A percentile compares a stretch with the other conserved stretches of the same genome.
Conservation (phyloP, 1,139 yeast genomes). For the Debaryomyces nepalensis region DNA sequence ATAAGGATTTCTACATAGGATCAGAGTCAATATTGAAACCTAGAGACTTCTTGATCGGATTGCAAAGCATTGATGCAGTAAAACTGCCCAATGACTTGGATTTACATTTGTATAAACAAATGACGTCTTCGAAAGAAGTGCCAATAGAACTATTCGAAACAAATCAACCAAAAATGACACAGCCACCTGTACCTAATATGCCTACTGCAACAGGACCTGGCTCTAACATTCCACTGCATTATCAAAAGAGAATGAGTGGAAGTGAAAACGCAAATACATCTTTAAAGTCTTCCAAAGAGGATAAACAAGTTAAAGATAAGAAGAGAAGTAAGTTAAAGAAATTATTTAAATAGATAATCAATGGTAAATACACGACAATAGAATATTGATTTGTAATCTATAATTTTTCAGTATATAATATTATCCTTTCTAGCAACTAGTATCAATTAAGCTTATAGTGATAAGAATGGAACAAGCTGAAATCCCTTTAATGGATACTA, state of each 20-base stretch:
- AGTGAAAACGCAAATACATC: background rate
- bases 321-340: constrained; percentile 16
- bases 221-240: constrained; percentile 14
- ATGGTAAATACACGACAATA: constrained; percentile 6
- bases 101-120: constrained; percentile 34
- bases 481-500: constrained; percentile 7
- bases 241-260: constrained; percentile 14
- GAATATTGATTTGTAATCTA: constrained; percentile 3
- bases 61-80: constrained; percentile 45
- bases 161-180: constrained; percentile 5
- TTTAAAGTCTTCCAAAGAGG: background rate
- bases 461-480: constrained; percentile 9
- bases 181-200: constrained; percentile 3
- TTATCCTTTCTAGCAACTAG: too few species aligned
- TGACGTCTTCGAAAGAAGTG: constrained; percentile 32
- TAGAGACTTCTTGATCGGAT: constrained; percentile 51
- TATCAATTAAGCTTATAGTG: too few species aligned
- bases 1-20: constrained; percentile 82
- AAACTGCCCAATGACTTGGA: constrained; percentile 40
- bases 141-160: constrained; percentile 41
- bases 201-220: background rate
- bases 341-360: constrained; percentile 14
- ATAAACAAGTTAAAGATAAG: constrained; percentile 14
- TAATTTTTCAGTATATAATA: constrained; percentile 5
- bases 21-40: constrained; percentile 81